Evolutionary conservation across 75 land plant species (phyloP), one percentile per base, ranked within the genome.

Genomic region (Sequoia sempervirens): DNA sequence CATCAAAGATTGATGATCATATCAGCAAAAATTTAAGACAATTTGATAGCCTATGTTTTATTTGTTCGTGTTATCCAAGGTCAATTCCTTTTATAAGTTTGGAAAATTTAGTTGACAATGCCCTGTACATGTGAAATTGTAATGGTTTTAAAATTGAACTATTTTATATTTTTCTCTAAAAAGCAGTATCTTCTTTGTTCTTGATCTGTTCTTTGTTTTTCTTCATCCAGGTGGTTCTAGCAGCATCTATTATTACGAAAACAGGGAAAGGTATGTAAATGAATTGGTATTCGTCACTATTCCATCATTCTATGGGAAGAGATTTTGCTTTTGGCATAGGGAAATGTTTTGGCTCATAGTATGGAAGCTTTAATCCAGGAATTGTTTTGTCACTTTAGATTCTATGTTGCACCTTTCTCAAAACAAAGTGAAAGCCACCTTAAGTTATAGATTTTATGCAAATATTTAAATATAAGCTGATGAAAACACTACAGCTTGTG

Each of bases 171-270:
- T 43, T 12, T 12, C 52, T 45, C 30, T 78, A 26, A 78, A 45
- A 45, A 26, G 80, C n/a, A n/a, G 3, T 76, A 9, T 78, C 80
- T 45, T n/a, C 23, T 78, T 45, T 17, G 41, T 72, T 75, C 43
- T 75, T 75, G 20, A 75, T 40, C n/a, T 38, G 78, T 75, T 40
- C 78, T 38, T 23, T 18, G 78, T 40, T 75, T 50, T 78, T 78
- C 47, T 45, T 40, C 30, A n/a, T 78, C n/a, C 82, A 92, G 93
- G 93, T 92, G 79, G 93, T 92, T 81, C 89, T 92, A 52, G 93
- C 92, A 82, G 93, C 93, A 66, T 92, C 93, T 74, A 89, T 92
- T 69, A 89, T 92, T 73, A 92, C 82, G 68, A 92, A 92, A 80
- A 91, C 93, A 72, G 93, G 93, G 75, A 92, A 92, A 91, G 92